Evolutionary conservation across 2,329 filamentous ascomycete genomes (phyloP).

Genomic region (Aaosphaeria arxii): DNA sequence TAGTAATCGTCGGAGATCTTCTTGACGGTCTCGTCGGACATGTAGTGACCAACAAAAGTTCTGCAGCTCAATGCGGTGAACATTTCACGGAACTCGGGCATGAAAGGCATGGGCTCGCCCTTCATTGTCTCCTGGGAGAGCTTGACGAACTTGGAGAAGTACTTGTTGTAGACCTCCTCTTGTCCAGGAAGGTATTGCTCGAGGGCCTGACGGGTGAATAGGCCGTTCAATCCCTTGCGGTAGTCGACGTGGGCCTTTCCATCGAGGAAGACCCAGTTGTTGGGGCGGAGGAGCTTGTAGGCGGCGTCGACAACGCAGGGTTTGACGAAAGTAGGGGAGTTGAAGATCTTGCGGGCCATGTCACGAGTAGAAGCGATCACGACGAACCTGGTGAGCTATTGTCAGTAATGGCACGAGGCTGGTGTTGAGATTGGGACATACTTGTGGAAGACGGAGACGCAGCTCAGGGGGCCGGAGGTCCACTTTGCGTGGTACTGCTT

Average conservation of each 20-base stretch:
- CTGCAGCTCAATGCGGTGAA: conserved; percentile 92
- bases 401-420: neutral
- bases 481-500: conserved; percentile 87
- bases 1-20: conserved; percentile 96
- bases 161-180: conserved; percentile 82
- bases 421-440: conserved; percentile 38
- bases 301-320: conserved; percentile 93
- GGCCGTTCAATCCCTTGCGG: conserved; percentile 87
- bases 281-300: conserved; percentile 84
- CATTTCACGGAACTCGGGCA: conserved; percentile 85
- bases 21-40: conserved; percentile 81
- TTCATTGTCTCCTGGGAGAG: conserved; percentile 64
- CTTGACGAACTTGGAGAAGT: conserved; percentile 74
- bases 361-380: conserved; percentile 93
- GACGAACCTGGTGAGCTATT: conserved; percentile 67
- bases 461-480: conserved; percentile 84
- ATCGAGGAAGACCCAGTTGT: conserved; percentile 96
- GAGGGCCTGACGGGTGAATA: conserved; percentile 88
- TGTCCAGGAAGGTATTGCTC: conserved; percentile 83
- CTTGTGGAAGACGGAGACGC: conserved; percentile 98
- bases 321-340: conserved; percentile 84
- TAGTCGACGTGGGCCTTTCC: conserved; percentile 93
- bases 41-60: conserved; percentile 92
- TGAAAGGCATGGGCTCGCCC: conserved; percentile 76
- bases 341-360: conserved; percentile 92